These are phyloP conservation scores for Scedosporium aurantiacum DNA, from an alignment of 2,329 filamentous ascomycete genomes.

Conservation along the genomic window DNA sequence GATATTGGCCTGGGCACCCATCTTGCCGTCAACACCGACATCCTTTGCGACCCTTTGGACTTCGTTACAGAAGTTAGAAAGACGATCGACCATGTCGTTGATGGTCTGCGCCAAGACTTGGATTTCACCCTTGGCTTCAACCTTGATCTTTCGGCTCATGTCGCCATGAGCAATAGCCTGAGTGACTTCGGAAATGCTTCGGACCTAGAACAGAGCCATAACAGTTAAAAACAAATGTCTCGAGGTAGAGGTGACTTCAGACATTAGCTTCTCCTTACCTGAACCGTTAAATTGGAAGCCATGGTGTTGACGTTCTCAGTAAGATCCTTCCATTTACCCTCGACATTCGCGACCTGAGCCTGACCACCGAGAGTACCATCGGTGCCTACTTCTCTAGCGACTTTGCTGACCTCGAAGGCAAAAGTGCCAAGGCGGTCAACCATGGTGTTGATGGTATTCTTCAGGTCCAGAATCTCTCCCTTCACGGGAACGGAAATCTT, in stretches of 20 bases:
- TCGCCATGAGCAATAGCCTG: constrained; percentile 93
- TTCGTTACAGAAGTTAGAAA: constrained; percentile 93
- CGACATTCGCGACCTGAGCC: constrained; percentile 85
- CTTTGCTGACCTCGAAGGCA: constrained; percentile 90
- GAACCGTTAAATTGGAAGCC: constrained; percentile 56
- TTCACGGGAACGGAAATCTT: constrained; percentile 92
- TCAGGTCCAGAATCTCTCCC: constrained; percentile 89
- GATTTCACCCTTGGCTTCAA: constrained; percentile 91
- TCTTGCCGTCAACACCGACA: constrained; percentile 94
- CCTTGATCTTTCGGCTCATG: constrained; percentile 91
- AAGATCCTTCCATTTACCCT: constrained; percentile 96
- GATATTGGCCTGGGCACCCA: constrained; percentile 94
- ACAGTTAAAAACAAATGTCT: not conserved
- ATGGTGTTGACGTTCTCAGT: constrained; percentile 81
- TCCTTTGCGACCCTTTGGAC: constrained; percentile 93
- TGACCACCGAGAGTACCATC: constrained; percentile 91
- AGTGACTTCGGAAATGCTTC: constrained; percentile 86
- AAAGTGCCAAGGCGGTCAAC: constrained; percentile 94
- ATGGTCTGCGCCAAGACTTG: constrained; percentile 90
- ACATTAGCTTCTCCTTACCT: constrained; percentile 37
- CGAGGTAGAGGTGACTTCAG: constrained; percentile 41
- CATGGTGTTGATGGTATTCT: constrained; percentile 98
- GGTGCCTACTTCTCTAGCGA: constrained; percentile 91
- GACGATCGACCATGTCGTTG: constrained; percentile 94
- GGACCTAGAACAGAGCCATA: constrained; percentile 43